Percentiles rank a stretch among this genome's conserved stretches.
Conservation (phyloP, 305 asterid species). For the Stenogyne calaminthoides region DNA sequence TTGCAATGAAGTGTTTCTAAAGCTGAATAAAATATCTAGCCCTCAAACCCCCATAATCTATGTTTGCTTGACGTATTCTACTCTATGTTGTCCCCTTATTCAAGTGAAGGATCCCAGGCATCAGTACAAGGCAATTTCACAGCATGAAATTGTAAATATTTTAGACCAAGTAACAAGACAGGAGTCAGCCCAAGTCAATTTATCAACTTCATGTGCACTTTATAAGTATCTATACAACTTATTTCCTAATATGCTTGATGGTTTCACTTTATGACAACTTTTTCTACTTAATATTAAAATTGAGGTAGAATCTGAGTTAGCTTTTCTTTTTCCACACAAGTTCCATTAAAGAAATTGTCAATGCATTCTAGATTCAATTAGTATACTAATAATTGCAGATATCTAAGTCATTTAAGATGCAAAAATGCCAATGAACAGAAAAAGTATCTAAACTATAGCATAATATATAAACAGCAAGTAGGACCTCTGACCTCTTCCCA, state of each 20-base stretch:
- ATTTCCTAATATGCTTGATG: not conserved
- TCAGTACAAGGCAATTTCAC: not conserved
- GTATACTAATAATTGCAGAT: not conserved
- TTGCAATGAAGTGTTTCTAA: not conserved
- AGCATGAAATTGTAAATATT: not conserved
- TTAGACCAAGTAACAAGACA: not conserved
- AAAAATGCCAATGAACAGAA: not conserved
- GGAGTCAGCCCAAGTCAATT: not conserved
- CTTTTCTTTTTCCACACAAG: slow-evolving; percentile 2
- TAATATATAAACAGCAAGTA: slow-evolving; percentile 5
- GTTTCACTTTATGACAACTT: not conserved
- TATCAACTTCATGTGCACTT: not conserved
- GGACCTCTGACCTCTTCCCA: slow-evolving; percentile 97
- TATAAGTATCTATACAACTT: not conserved
- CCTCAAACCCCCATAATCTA: not conserved
- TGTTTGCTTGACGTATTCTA: not conserved
- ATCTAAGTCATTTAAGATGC: slow-evolving; percentile 10
- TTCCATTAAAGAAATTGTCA: not conserved
- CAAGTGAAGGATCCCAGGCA: not conserved
- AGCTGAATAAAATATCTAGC: not conserved
- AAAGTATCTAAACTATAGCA: slow-evolving; percentile 13
- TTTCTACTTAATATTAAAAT: not conserved
- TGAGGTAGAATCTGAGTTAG: not conserved
- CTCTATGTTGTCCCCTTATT: not conserved
- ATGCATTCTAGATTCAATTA: not conserved